phyloP scores from a whole-genome alignment of 2,329 filamentous ascomycete species.

The Teratosphaeria destructans region DNA sequence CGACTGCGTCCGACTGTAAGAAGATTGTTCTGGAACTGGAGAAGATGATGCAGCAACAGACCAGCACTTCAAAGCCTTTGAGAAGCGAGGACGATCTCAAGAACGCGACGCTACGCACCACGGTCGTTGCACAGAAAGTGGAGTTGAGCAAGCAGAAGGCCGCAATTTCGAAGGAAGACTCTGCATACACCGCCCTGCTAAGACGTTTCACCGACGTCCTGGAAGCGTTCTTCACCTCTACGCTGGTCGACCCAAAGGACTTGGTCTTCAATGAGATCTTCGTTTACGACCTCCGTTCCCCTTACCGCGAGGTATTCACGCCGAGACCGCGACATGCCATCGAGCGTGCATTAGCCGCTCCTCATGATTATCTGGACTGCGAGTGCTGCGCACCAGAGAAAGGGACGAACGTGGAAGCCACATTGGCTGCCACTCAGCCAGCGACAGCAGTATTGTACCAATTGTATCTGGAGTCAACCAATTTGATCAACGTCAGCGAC shows the following conservation, averaged over 20 bases:
- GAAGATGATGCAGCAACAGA: slow-evolving; percentile 11
- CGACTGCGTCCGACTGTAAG: not conserved
- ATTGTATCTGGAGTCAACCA: slow-evolving; percentile 66
- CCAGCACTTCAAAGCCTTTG: slow-evolving; percentile 32
- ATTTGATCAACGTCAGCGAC: slow-evolving; percentile 68
- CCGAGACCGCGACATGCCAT: slow-evolving; percentile 61
- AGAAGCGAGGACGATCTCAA: slow-evolving; percentile 67
- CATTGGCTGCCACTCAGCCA: slow-evolving; percentile 52
- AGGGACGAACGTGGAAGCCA: slow-evolving; percentile 31
- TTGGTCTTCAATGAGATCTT: slow-evolving; percentile 61
- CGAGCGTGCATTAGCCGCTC: slow-evolving; percentile 59
- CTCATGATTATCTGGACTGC: slow-evolving; percentile 69
- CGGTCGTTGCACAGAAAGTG: slow-evolving; percentile 71
- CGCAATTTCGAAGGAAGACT: slow-evolving; percentile 59
- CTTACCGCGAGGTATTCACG: slow-evolving; percentile 63
- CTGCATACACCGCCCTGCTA: slow-evolving; percentile 56
- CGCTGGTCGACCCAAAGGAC: slow-evolving; percentile 39
- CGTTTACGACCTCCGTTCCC: slow-evolving; percentile 61
- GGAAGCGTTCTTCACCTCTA: slow-evolving; percentile 34
- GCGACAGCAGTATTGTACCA: slow-evolving; percentile 66
- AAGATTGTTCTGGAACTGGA: slow-evolving; percentile 12
- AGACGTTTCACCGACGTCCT: slow-evolving; percentile 46
- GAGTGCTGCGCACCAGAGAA: slow-evolving; percentile 47
- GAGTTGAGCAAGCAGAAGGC: slow-evolving; percentile 67
- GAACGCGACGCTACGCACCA: slow-evolving; percentile 60